phyloP scores from a whole-genome alignment of 495 filamentous ascomycete genomes.

The Penicillium riverlandense region DNA sequence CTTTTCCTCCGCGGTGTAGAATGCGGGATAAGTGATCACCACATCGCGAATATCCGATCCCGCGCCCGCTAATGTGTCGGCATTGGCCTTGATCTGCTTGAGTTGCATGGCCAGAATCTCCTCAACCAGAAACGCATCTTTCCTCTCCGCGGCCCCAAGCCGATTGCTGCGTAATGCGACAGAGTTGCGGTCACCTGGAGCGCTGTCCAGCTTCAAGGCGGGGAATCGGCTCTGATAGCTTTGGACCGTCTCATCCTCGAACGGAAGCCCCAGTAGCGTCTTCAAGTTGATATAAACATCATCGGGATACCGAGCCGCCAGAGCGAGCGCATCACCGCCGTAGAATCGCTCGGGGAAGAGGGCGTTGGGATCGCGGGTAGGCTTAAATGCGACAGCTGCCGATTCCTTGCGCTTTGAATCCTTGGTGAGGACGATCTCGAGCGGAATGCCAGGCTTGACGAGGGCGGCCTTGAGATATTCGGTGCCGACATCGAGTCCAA shows the following conservation, averaged over 20 bases:
- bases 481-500: slow-evolving; percentile 92
- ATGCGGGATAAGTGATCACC: slow-evolving; percentile 88
- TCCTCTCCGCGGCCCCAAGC: slow-evolving; percentile 52
- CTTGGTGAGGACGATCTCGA: slow-evolving; percentile 98
- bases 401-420: slow-evolving; percentile 95
- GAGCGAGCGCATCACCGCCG: slow-evolving; percentile 81
- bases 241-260: slow-evolving; percentile 50
- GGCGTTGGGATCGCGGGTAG: slow-evolving; percentile 50
- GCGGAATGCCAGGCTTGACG: slow-evolving; percentile 95
- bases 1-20: slow-evolving; percentile 85
- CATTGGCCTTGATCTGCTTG: slow-evolving; percentile 79
- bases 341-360: slow-evolving; percentile 84
- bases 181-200: slow-evolving; percentile 53
- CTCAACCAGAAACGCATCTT: slow-evolving; percentile 77
- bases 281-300: slow-evolving; percentile 95
- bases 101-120: slow-evolving; percentile 96
- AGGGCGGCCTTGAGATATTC: slow-evolving; percentile 95
- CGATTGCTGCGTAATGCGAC: slow-evolving; percentile 70
- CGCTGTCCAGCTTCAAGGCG: slow-evolving; percentile 39
- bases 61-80: slow-evolving; percentile 77
- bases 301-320: slow-evolving; percentile 79
- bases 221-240: slow-evolving; percentile 69
- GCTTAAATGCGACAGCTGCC: slow-evolving; percentile 91
- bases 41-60: slow-evolving; percentile 65
- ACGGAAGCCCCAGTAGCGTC: slow-evolving; percentile 66